phyloP scores from a whole-genome alignment of 2,329 filamentous ascomycete genomes.

The Periconia sp. region DNA sequence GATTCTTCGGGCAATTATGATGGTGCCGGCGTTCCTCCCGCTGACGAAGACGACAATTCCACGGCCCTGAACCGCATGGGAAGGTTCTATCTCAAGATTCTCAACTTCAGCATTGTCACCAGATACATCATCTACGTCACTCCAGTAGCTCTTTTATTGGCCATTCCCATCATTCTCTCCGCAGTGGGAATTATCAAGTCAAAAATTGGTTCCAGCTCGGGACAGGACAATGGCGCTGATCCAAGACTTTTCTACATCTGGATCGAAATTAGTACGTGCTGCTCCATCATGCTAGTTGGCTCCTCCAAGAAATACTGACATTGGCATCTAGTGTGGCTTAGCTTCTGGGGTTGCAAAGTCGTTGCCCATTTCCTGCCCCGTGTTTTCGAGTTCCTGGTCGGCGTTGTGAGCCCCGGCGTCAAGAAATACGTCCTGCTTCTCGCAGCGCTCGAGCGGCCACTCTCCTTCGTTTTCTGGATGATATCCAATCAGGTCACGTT shows the following conservation, averaged over 20 bases:
- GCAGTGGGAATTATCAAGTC: constrained; percentile 47
- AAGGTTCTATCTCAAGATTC: constrained; percentile 60
- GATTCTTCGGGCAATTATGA: constrained; percentile 32
- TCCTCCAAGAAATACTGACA: constrained; percentile 14
- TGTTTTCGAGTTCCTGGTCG: constrained; percentile 62
- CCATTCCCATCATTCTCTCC: constrained; percentile 65
- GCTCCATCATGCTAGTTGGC: background rate
- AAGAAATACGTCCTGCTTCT: constrained; percentile 65
- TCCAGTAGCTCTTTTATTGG: constrained; percentile 59
- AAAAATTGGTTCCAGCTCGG: constrained; percentile 30
- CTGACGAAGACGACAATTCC: constrained; percentile 54
- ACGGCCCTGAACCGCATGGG: constrained; percentile 60
- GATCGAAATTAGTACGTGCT: constrained; percentile 57
- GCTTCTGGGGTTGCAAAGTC: constrained; percentile 64
- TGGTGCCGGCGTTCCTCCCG: constrained; percentile 18
- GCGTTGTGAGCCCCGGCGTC: constrained; percentile 65
- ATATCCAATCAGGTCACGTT: constrained; percentile 63
- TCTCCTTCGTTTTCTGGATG: constrained; percentile 63
- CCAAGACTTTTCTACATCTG: constrained; percentile 66
- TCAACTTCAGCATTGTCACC: constrained; percentile 64
- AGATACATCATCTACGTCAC: constrained; percentile 65
- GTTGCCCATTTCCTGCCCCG: constrained; percentile 60
- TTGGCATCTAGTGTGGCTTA: constrained; percentile 55
- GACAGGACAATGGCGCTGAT: constrained; percentile 46
- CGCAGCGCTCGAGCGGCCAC: constrained; percentile 59